Percentiles rank a stretch among this genome's conserved stretches.
phyloP scores from a whole-genome alignment of 257 asterid species.

The Anisodus acutangulus region DNA sequence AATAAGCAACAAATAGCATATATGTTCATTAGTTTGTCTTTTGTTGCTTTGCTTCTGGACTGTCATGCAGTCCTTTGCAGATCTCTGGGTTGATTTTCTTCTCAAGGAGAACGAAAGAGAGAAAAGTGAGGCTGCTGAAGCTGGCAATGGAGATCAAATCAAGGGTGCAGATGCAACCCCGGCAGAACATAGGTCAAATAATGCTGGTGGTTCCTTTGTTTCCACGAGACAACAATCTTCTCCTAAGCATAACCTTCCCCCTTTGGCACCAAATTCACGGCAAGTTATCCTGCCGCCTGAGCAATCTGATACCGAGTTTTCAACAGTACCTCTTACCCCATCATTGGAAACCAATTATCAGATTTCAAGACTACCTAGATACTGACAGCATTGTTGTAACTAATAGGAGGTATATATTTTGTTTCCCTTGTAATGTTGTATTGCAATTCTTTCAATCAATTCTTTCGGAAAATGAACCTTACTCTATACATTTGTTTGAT shows the following conservation, averaged over 20 bases:
- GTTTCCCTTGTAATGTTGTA: constrained; percentile 36
- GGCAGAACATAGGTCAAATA: constrained; percentile 38
- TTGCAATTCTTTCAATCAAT: constrained; percentile 32
- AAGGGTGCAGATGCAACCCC: constrained; percentile 40
- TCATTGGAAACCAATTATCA: constrained; percentile 60
- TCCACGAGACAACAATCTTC: constrained; percentile 46
- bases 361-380: constrained; percentile 55
- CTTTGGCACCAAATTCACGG: constrained; percentile 41
- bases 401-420: constrained; percentile 39
- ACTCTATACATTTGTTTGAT: neutral
- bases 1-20: neutral
- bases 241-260: constrained; percentile 50
- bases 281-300: constrained; percentile 50
- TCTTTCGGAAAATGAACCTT: neutral
- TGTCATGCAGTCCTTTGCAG: constrained; percentile 79
- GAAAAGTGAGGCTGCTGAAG: constrained; percentile 56
- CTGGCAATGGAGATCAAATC: constrained; percentile 48
- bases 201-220: constrained; percentile 31
- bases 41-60: constrained; percentile 7
- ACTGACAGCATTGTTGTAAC: constrained; percentile 49
- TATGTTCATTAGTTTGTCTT: neutral
- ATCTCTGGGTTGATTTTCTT: constrained; percentile 98
- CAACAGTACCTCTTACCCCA: constrained; percentile 84
- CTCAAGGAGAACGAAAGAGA: constrained; percentile 87
- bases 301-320: constrained; percentile 74